Base-by-base conservation (phyloP, 73 alveolate genomes). In the Effrenium voratum region DNA sequence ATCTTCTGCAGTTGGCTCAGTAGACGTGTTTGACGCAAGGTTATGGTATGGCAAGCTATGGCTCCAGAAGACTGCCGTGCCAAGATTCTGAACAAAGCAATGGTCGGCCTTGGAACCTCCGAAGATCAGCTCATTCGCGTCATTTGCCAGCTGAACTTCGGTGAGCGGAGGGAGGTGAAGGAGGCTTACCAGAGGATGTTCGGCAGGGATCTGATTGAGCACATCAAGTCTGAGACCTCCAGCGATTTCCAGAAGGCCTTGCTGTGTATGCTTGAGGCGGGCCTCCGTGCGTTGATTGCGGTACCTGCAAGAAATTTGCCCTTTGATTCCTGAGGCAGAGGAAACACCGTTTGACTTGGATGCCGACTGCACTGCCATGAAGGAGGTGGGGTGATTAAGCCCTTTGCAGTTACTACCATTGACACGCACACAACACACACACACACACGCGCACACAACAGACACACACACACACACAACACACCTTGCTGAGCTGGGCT, bases 151-250 rank as follows among this genome's bases (percentile, higher is more conserved):
- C 55, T 90, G 86, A 90, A 90, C 45, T 90, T 90, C 68, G 96
- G 96, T 26, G 96, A 90, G 86, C 96, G 96, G 45, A 90, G 96
- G 79, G 96, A 90, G 75, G 96, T 90, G 47, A 90, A 90, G 45
- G 96, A 90, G 34, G 96, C 96, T 24, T 90, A 90, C 41, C 96
- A 90, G 86, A 85, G 96, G 26, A 90, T 90, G 96, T 90, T 63
- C 50, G 63, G 72, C 40, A 63, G 75, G 68, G 96, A 90, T 34
- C 30, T 90, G 96, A 75, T 90, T n/a, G 96, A 90, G 73, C 96
- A 90, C 96, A 90, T 90, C 87, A 63, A 76, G 96, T 66, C 87
- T 75, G 96, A 90, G 79, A 90, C 96, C 16, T 90, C 96, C 45
- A 75, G 75, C 52, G 96, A 90, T 32, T 90, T 90, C 36, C 96